A percentile compares a stretch with the other conserved stretches of the same genome.
Evolutionary conservation across 73 alveolate species (phyloP).

Genomic region (Paramecium sexaurelia): DNA sequence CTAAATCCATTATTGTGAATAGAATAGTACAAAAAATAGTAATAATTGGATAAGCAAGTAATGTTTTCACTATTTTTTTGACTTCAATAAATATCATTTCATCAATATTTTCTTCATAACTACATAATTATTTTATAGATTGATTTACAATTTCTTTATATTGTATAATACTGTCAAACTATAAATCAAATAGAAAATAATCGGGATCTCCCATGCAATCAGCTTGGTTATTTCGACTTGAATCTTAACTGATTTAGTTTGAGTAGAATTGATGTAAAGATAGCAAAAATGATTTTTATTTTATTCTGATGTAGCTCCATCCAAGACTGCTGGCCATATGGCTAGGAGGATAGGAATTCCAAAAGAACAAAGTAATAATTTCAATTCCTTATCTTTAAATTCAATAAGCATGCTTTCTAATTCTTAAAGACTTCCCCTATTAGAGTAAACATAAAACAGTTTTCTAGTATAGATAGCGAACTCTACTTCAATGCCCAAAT

Average conservation of each 20-base stretch:
- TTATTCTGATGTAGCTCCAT: background rate
- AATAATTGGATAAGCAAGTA: background rate
- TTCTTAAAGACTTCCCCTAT: background rate
- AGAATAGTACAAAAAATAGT: background rate
- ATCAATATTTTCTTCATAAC: background rate
- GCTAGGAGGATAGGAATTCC: background rate
- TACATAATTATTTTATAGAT: background rate
- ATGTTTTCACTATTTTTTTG: background rate
- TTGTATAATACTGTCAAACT: background rate
- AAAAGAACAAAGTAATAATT: background rate
- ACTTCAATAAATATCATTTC: background rate
- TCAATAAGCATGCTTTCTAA: background rate
- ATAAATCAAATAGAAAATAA: background rate
- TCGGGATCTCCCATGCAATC: background rate
- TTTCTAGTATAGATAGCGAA: background rate
- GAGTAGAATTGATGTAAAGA: background rate
- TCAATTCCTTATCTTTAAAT: background rate
- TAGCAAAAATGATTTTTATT: background rate
- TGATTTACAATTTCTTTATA: background rate
- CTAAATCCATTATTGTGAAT: background rate
- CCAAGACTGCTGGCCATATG: background rate
- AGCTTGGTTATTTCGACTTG: background rate
- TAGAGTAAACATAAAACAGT: background rate
- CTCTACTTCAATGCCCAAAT: background rate
- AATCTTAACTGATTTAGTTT: background rate